Conservation (phyloP, 2,329 filamentous ascomycete species). For the Leptographium flavum region DNA sequence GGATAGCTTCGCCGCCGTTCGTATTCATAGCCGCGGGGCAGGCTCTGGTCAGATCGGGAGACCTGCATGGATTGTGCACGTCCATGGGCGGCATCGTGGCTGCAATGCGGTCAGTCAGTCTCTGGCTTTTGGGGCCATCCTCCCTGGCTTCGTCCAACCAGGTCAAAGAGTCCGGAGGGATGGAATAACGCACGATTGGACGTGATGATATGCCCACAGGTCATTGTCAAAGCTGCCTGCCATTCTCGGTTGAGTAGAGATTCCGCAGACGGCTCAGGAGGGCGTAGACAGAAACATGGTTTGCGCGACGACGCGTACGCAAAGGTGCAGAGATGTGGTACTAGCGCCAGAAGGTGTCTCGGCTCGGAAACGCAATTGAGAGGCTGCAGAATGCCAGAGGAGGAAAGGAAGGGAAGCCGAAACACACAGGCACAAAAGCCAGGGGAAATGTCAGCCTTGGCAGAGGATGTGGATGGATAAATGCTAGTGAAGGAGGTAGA, state of each 20-base stretch:
- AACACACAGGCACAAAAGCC: not conserved
- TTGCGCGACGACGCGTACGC: not conserved
- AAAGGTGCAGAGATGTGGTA: not conserved
- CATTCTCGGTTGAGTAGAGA: not conserved
- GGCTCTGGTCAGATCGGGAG: not conserved
- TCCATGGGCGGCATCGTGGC: not conserved
- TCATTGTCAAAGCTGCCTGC: not conserved
- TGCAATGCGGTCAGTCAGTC: not conserved
- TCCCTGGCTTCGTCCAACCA: not conserved
- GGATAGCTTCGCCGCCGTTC: slow-evolving; percentile 24
- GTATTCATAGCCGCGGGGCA: not conserved
- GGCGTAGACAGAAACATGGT: not conserved
- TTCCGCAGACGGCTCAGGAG: not conserved
- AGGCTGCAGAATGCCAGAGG: not conserved
- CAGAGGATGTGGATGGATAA: not conserved
- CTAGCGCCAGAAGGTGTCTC: not conserved
- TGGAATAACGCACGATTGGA: not conserved
- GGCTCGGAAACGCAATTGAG: not conserved
- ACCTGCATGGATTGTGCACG: slow-evolving; percentile 5
- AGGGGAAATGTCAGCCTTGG: slow-evolving; percentile 1
- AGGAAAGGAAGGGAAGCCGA: not conserved
- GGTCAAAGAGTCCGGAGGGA: not conserved
- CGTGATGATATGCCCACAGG: not conserved
- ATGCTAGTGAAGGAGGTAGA: not conserved
- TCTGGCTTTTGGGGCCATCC: not conserved